Evolutionary conservation across 805 yeast species (phyloP).

Genomic region (Metschnikowia proteae): DNA sequence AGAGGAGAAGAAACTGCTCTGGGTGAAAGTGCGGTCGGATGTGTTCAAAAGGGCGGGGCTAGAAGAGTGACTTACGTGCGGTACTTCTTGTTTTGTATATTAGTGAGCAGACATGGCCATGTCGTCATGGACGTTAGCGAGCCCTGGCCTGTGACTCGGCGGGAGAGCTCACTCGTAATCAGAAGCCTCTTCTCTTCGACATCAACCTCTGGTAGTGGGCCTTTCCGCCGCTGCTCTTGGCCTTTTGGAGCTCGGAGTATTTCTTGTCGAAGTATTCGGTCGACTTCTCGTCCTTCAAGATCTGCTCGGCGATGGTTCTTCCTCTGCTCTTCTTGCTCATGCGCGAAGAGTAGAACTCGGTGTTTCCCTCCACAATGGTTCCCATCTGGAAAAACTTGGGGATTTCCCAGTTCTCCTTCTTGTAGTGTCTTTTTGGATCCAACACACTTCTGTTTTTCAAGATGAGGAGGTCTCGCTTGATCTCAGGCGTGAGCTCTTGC

Average conservation of each 20-base stretch:
- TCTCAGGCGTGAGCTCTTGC: slow-evolving; percentile 36
- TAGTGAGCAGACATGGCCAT: no score
- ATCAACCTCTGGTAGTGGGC: slow-evolving; percentile 60
- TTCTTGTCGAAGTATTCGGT: slow-evolving; percentile 80
- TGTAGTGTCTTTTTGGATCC: slow-evolving; percentile 94
- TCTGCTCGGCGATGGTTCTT: slow-evolving; percentile 73
- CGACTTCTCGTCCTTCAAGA: slow-evolving; percentile 67
- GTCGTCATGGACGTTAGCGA: no score
- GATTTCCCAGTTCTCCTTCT: slow-evolving; percentile 72
- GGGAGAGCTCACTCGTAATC: no score
- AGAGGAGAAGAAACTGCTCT: slow-evolving; percentile 41
- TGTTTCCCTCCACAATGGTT: slow-evolving; percentile 75
- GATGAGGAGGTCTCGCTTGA: slow-evolving; percentile 73
- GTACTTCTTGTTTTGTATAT: slow-evolving; percentile 3
- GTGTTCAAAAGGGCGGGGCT: slow-evolving; percentile 48
- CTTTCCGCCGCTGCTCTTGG: slow-evolving; percentile 60
- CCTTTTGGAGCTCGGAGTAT: slow-evolving; percentile 72
- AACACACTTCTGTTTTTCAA: slow-evolving; percentile 84
- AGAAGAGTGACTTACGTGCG: no score
- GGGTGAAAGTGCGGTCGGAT: slow-evolving; percentile 50
- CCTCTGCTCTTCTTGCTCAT: slow-evolving; percentile 71
- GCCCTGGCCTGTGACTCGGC: no score
- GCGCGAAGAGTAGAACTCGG: slow-evolving; percentile 70
- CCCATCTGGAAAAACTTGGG: slow-evolving; percentile 88
- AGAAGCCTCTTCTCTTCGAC: slow-evolving; percentile 53